A percentile compares a stretch with the other conserved stretches of the same genome.
Conservation (phyloP, 169 alveolate species). For the Plasmodium malariae region DNA sequence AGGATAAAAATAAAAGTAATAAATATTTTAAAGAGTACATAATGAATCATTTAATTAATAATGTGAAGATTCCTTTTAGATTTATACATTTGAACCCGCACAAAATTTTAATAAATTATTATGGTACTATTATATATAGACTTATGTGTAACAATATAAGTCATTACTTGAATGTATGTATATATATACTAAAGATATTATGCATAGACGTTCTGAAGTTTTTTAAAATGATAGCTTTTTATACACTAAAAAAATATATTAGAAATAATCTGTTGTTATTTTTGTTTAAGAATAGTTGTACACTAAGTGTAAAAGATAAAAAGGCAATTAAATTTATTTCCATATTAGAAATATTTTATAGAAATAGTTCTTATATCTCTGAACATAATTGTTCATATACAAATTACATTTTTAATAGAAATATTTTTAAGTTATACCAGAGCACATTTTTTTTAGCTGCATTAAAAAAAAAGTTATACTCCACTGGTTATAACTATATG, state of each 20-base stretch:
- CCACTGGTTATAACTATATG: not conserved
- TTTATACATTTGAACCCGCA: constrained; percentile 52
- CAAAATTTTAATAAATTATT: constrained; percentile 37
- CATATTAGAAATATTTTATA: constrained; percentile 35
- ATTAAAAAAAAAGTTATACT: constrained; percentile 21
- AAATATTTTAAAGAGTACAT: constrained; percentile 1
- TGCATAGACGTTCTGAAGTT: constrained; percentile 50
- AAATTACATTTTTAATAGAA: constrained; percentile 42
- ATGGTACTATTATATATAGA: constrained; percentile 47
- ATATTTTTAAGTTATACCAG: constrained; percentile 13
- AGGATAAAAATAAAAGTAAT: constrained; percentile 20
- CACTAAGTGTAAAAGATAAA: constrained; percentile 6
- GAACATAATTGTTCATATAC: constrained; percentile 40
- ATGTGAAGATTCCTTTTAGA: constrained; percentile 33
- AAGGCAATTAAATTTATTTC: constrained; percentile 39
- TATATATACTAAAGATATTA: constrained; percentile 51
- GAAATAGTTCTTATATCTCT: constrained; percentile 46
- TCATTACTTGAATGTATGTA: constrained; percentile 26
- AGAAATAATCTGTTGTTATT: constrained; percentile 43
- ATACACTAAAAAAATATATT: constrained; percentile 55
- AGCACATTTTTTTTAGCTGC: constrained; percentile 1
- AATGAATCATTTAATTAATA: constrained; percentile 23
- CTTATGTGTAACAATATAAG: constrained; percentile 37
- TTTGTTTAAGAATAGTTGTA: constrained; percentile 27
- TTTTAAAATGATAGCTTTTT: constrained; percentile 38